phyloP scores from a whole-genome alignment of 2,329 filamentous ascomycete genomes.

The Coniella vitis region DNA sequence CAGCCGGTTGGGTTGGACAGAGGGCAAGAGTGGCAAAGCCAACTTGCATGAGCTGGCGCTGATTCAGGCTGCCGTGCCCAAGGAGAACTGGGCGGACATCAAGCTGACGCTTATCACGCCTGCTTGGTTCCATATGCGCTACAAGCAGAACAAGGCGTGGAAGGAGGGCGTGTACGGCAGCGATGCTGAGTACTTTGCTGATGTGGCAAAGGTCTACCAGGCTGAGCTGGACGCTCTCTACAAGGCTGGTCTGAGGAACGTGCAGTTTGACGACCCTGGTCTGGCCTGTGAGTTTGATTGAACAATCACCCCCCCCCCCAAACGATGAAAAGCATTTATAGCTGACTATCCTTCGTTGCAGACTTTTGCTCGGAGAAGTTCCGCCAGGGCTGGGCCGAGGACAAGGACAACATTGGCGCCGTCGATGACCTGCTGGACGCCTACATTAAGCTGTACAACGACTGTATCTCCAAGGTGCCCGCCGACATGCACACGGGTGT shows the following conservation, averaged over 20 bases:
- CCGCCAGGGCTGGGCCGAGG: constrained; percentile 61
- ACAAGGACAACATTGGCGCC: constrained; percentile 59
- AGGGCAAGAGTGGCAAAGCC: constrained; percentile 33
- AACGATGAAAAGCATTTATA: no score
- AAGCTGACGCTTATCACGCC: constrained; percentile 50
- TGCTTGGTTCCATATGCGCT: constrained; percentile 47
- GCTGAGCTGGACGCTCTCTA: constrained; percentile 56
- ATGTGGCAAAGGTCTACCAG: constrained; percentile 60
- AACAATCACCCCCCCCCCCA: neutral
- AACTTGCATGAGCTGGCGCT: constrained; percentile 45
- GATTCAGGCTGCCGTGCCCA: constrained; percentile 38
- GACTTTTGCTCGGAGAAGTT: constrained; percentile 71
- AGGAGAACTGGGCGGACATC: constrained; percentile 43
- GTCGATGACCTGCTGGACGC: constrained; percentile 66
- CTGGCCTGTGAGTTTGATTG: constrained; percentile 50
- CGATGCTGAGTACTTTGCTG: constrained; percentile 56
- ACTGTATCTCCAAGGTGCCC: constrained; percentile 56
- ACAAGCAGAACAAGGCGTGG: constrained; percentile 51
- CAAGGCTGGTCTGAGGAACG: constrained; percentile 54
- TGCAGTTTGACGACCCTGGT: constrained; percentile 63
- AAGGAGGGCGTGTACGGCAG: constrained; percentile 47
- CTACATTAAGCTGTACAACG: constrained; percentile 73
- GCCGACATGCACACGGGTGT: constrained; percentile 69
- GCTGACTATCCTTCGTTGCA: no score
- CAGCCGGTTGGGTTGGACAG: constrained; percentile 37